Evolutionary conservation across 192 early-diverging fungal species (phyloP).

Genomic region (Spinellus fusiger): DNA sequence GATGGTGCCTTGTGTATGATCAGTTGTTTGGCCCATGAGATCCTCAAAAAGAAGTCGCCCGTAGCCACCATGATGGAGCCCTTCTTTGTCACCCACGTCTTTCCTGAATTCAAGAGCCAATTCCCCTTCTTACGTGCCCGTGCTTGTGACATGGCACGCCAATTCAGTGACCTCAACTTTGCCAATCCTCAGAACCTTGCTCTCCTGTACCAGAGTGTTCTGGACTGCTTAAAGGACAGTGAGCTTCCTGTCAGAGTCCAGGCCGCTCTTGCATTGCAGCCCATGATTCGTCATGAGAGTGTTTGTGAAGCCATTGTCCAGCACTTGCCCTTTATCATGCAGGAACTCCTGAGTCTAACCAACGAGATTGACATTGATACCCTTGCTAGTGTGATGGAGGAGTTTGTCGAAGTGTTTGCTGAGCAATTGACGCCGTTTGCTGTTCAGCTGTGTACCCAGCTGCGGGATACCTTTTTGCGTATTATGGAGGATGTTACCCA

Average conservation of each 20-base stretch:
- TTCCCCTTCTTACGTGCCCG: slow-evolving; percentile 78
- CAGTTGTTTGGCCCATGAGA: slow-evolving; percentile 58
- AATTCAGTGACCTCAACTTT: slow-evolving; percentile 58
- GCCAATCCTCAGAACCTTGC: slow-evolving; percentile 44
- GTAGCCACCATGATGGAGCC: slow-evolving; percentile 71
- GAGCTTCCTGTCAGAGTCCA: slow-evolving; percentile 87
- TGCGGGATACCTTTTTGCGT: slow-evolving; percentile 83
- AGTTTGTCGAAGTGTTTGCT: slow-evolving; percentile 87
- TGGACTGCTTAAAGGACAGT: slow-evolving; percentile 63
- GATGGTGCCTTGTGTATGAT: slow-evolving; percentile 92
- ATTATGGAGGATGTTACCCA: slow-evolving; percentile 70
- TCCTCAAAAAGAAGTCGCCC: slow-evolving; percentile 70
- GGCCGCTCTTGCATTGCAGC: slow-evolving; percentile 76
- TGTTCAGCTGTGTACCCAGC: slow-evolving; percentile 77
- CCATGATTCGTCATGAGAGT: slow-evolving; percentile 68
- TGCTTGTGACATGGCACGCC: slow-evolving; percentile 46
- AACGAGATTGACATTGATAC: slow-evolving; percentile 94
- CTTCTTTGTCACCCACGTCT: slow-evolving; percentile 80
- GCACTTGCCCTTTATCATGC: slow-evolving; percentile 83
- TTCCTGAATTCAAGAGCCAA: slow-evolving; percentile 86
- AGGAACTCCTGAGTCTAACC: slow-evolving; percentile 75
- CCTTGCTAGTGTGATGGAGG: slow-evolving; percentile 80
- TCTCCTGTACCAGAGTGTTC: slow-evolving; percentile 42
- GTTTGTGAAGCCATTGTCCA: slow-evolving; percentile 71
- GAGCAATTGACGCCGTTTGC: slow-evolving; percentile 91